Percentiles rank a stretch among this genome's conserved stretches.
phyloP scores from a whole-genome alignment of 768 basidiomycete species.

The Lyophyllum atratum region DNA sequence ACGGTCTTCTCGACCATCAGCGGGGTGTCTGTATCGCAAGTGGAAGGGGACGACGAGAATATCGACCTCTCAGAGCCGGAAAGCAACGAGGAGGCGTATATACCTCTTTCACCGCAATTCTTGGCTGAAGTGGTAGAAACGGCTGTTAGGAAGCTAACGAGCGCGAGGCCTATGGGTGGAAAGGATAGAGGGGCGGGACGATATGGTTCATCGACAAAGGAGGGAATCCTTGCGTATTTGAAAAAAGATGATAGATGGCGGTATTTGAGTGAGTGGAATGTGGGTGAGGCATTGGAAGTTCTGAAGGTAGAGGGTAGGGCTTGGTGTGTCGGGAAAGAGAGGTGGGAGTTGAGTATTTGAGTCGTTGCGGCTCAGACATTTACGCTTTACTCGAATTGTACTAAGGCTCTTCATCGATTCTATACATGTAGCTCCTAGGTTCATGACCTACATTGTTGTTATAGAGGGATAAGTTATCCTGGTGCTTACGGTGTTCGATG shows the following conservation, averaged over 20 bases:
- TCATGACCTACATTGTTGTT: too few species aligned
- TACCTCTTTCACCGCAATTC: conserved; percentile 56
- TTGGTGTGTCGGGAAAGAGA: conserved; percentile 37
- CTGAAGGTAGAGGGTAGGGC: conserved; percentile 40
- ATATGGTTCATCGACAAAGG: conserved; percentile 33
- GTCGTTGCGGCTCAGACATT: too few species aligned
- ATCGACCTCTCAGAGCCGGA: conserved; percentile 62
- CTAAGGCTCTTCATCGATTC: too few species aligned
- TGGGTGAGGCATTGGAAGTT: conserved; percentile 60
- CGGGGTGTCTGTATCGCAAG: conserved; percentile 7
- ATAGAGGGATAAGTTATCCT: too few species aligned
- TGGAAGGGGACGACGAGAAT: conserved; percentile 39
- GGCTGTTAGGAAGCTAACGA: conserved; percentile 40
- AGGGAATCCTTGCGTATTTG: conserved; percentile 49
- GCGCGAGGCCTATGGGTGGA: neutral
- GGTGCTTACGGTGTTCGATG: too few species aligned
- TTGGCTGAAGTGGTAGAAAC: conserved; percentile 49
- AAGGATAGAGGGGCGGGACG: conserved; percentile 15
- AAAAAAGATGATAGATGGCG: conserved; percentile 66
- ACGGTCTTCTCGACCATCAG: conserved; percentile 30
- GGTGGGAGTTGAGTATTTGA: conserved; percentile 40
- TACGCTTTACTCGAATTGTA: too few species aligned
- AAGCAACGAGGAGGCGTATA: conserved; percentile 64
- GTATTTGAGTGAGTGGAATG: conserved; percentile 61
- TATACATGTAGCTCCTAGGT: too few species aligned